Conservation (phyloP, 306 rosid species). For the Myrica gale region DNA sequence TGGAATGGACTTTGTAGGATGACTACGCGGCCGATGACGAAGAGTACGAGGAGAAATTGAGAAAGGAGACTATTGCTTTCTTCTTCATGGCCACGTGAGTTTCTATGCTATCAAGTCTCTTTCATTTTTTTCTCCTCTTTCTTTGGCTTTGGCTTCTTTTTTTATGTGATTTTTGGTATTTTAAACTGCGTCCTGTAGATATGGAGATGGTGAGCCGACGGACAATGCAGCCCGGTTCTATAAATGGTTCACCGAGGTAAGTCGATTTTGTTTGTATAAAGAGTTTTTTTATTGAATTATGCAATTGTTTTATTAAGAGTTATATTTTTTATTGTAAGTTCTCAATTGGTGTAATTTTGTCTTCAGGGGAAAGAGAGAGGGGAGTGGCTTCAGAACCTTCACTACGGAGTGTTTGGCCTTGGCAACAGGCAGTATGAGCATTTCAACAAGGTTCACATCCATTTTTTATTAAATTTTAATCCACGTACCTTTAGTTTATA, state of each 20-base stretch:
- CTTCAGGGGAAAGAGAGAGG: conserved; percentile 76
- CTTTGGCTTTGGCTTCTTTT: neutral
- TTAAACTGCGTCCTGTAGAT: conserved; percentile 52
- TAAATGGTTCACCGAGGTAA: conserved; percentile 91
- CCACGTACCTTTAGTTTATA: neutral
- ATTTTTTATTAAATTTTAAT: conserved; percentile 9
- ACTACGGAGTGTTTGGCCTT: conserved; percentile 89
- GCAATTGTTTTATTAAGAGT: neutral
- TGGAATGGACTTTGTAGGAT: conserved; percentile 46
- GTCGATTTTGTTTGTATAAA: neutral
- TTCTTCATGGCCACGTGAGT: conserved; percentile 98
- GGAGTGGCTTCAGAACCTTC: conserved; percentile 74
- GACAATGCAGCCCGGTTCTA: conserved; percentile 93
- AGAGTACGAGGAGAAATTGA: conserved; percentile 67
- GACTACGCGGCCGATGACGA: conserved; percentile 85
- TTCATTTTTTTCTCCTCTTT: neutral
- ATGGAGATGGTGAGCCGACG: conserved; percentile 99
- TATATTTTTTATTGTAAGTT: neutral
- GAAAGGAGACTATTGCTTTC: conserved; percentile 59
- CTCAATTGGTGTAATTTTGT: conserved; percentile 5
- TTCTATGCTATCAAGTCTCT: neutral
- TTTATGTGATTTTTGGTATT: conserved; percentile 6
- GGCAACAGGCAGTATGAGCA: conserved; percentile 99
- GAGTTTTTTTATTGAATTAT: neutral
- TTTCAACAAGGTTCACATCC: conserved; percentile 78